phyloP scores from a whole-genome alignment of 75 land plant species.

The Adiantum capillusveneris region DNA sequence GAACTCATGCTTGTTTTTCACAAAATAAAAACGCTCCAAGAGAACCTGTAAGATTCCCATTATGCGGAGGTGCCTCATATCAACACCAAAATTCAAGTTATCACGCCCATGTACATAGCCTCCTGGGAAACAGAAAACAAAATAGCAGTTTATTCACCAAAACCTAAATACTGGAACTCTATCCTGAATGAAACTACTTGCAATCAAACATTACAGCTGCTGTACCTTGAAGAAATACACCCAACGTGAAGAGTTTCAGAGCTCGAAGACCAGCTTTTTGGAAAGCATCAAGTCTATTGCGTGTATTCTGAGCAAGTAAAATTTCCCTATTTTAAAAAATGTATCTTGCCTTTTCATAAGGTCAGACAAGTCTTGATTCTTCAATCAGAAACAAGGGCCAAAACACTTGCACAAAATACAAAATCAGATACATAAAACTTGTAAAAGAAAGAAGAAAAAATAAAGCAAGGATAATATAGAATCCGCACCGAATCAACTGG shows the following conservation, averaged over 20 bases:
- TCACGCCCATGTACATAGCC: slow-evolving; percentile 57
- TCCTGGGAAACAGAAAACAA: slow-evolving; percentile 29
- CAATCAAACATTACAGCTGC: background rate
- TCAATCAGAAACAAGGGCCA: too few relatives aligned
- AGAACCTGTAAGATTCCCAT: slow-evolving; percentile 66
- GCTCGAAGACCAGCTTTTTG: slow-evolving; percentile 42
- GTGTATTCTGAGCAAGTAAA: slow-evolving; percentile 25
- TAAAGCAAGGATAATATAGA: too few relatives aligned
- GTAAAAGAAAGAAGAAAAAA: too few relatives aligned
- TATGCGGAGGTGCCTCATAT: slow-evolving; percentile 39
- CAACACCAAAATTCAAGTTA: slow-evolving; percentile 56
- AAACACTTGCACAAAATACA: too few relatives aligned
- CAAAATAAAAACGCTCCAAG: too few relatives aligned
- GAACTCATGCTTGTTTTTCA: too few relatives aligned
- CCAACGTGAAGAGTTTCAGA: slow-evolving; percentile 46
- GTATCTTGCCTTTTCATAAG: too few relatives aligned
- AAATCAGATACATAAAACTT: too few relatives aligned
- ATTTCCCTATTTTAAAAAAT: too few relatives aligned
- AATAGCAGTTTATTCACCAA: background rate
- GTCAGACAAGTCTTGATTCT: too few relatives aligned
- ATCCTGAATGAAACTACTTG: background rate
- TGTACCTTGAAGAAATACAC: slow-evolving; percentile 64
- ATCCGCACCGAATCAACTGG: too few relatives aligned
- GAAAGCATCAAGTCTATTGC: slow-evolving; percentile 36
- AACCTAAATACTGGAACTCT: background rate